Base-by-base conservation (phyloP, 257 asterid species). In the Ocimum tenuiflorum region DNA sequence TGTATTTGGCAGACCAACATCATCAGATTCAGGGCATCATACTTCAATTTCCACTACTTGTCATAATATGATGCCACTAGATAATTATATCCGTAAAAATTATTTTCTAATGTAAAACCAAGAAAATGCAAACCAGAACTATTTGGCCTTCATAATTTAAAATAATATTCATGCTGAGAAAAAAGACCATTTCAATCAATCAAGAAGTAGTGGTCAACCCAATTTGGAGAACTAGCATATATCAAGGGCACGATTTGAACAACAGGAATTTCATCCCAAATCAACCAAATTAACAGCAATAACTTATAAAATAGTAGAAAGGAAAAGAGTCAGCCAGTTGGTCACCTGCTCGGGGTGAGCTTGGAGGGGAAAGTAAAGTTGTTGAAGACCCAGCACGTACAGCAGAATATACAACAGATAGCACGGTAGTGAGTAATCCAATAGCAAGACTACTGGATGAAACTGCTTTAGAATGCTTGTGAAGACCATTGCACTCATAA, bases 331-430 rank as follows among this genome's bases (percentile, higher is more conserved):
- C 15, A 27, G 31, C 4, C 31, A 27, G 31, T 27, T 27, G 31
- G 31, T 11, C 6, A 11, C 95, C 88, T 74, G 88, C 87, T 33
- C 89, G 88, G 10, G 95, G 96, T 11, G 96, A 89, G 80, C 80
- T 79, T 49, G 88, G 95, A 72, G 91, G 91, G 62, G 95, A 87
- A 67, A 89, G 94, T 74, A 89, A 52, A 48, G 89, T 77, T 33
- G 96, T 87, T 7, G 91, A 89, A 23, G 91, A 89, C 56, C 94
- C 88, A 67, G 95, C 96, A 24, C 89, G 96, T 38, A 89, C 91
- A 75, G 94, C 86, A 52, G 89, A 89, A 77, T 87, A 89, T 6
- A 87, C 96, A 60, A 89, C 95, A 62, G 89, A 85, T 3, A 89
- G 80, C 13, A 87, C 91, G n/a, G 91, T 89, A 15, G 96, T 89